Evolutionary conservation across 1,139 yeast species (phyloP).

Genomic region (Meyerozyma sp.): DNA sequence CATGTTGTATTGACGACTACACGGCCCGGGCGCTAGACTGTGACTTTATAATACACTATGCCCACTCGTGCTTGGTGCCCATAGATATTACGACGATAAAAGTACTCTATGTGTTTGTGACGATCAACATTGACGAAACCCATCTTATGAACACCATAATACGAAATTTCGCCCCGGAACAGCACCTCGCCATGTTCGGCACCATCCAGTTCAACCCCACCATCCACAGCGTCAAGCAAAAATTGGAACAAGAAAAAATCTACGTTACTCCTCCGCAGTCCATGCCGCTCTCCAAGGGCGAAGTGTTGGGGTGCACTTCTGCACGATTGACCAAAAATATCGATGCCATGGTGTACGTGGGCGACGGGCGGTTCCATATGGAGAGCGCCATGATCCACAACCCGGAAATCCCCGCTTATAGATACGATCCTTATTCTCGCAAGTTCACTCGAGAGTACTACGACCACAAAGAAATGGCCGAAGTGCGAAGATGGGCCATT

Average conservation of each 20-base stretch:
- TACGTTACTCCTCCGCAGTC: constrained; percentile 84
- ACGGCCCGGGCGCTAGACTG: constrained; percentile 92
- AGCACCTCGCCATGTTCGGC: constrained; percentile 77
- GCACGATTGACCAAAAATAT: constrained; percentile 65
- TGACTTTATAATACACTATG: constrained; percentile 93
- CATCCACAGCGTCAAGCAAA: constrained; percentile 69
- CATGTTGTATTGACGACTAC: constrained; percentile 95
- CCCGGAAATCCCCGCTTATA: constrained; percentile 84
- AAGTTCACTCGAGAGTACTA: constrained; percentile 86
- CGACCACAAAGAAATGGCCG: constrained; percentile 77
- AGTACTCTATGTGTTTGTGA: constrained; percentile 91
- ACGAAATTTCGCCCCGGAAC: constrained; percentile 58
- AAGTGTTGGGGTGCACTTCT: constrained; percentile 93
- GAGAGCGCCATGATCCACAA: constrained; percentile 97
- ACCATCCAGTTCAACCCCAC: constrained; percentile 97
- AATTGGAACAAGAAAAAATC: constrained; percentile 46
- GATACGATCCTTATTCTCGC: constrained; percentile 92
- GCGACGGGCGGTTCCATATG: constrained; percentile 94
- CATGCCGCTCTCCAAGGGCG: constrained; percentile 91
- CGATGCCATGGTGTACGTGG: constrained; percentile 83
- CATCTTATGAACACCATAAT: constrained; percentile 76
- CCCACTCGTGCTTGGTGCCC: constrained; percentile 95
- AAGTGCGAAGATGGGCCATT: constrained; percentile 72
- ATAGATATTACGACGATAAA: constrained; percentile 86
- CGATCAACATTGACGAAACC: constrained; percentile 78